phyloP scores from a whole-genome alignment of 1,139 yeast genomes.

The Debaryomyces sp. region DNA sequence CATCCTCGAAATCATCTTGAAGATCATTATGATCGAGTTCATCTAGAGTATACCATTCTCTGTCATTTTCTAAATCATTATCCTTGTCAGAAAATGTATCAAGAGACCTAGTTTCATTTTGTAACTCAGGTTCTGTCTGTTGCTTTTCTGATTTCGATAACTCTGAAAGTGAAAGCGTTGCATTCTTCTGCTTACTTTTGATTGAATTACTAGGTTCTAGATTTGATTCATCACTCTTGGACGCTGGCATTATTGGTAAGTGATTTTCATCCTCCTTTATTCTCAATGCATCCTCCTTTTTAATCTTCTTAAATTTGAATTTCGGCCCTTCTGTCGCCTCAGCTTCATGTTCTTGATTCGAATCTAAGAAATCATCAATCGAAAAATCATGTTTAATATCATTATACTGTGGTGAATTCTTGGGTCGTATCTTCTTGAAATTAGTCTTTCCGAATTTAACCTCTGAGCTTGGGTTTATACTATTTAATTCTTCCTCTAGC shows the following conservation, averaged over 20 bases:
- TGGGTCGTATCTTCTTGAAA: not conserved
- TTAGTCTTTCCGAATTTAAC: constrained; percentile 1
- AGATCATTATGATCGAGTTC: constrained; percentile 32
- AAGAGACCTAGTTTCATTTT: constrained; percentile 8
- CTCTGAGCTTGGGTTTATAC: not conserved
- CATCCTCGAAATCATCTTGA: constrained; percentile 11
- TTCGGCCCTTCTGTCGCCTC: constrained; percentile 11
- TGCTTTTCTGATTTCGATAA: constrained; percentile 15
- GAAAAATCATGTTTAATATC: not conserved
- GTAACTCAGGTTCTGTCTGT: constrained; percentile 9
- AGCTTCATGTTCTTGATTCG: not conserved
- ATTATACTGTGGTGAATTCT: constrained; percentile 4
- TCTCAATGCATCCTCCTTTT: constrained; percentile 41
- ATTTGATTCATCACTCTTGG: constrained; percentile 4
- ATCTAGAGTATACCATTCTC: constrained; percentile 52
- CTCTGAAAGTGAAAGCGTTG: constrained; percentile 14
- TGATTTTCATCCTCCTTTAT: constrained; percentile 25
- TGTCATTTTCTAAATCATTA: constrained; percentile 33
- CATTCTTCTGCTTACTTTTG: not conserved
- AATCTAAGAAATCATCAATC: not conserved
- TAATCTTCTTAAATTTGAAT: constrained; percentile 41
- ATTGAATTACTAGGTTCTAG: constrained; percentile 1
- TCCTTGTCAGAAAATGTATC: constrained; percentile 9
- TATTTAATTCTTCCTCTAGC: not conserved
- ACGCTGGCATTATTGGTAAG: not conserved